Evolutionary conservation across 2,329 filamentous ascomycete species (phyloP).

Genomic region (Fusarium newnesense): DNA sequence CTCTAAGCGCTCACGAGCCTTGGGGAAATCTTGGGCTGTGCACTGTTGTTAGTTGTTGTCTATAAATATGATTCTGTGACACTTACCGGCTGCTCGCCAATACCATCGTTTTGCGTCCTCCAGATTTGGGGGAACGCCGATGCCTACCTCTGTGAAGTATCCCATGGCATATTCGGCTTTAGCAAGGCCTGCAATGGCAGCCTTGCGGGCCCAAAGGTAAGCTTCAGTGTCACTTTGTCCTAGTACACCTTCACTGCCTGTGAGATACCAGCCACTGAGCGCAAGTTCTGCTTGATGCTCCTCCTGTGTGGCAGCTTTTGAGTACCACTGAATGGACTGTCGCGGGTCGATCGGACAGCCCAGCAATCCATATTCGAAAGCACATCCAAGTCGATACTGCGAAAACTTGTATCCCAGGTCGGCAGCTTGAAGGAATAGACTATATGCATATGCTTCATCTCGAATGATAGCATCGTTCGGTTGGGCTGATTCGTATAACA

Average conservation of each 20-base stretch:
- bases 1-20: conserved; percentile 90
- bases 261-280: conserved; percentile 93
- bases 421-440: conserved; percentile 85
- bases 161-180: conserved; percentile 99
- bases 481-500: conserved; percentile 72
- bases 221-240: conserved; percentile 95
- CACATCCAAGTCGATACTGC: conserved; percentile 87
- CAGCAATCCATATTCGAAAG: conserved; percentile 88
- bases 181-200: conserved; percentile 84
- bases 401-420: conserved; percentile 94
- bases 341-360: conserved; percentile 85
- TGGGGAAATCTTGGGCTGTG: conserved; percentile 90
- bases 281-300: conserved; percentile 93
- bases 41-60: conserved; percentile 42
- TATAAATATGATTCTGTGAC: background rate
- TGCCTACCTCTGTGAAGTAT: conserved; percentile 95
- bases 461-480: conserved; percentile 78
- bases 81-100: conserved; percentile 94
- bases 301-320: conserved; percentile 86
- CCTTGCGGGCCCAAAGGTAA: conserved; percentile 96
- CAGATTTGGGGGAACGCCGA: conserved; percentile 84
- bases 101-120: conserved; percentile 99
- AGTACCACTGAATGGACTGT: conserved; percentile 93
- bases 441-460: conserved; percentile 84
- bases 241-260: conserved; percentile 86